Conservation (phyloP, 495 filamentous ascomycete species). For the Aspergillus coremiiformis region DNA sequence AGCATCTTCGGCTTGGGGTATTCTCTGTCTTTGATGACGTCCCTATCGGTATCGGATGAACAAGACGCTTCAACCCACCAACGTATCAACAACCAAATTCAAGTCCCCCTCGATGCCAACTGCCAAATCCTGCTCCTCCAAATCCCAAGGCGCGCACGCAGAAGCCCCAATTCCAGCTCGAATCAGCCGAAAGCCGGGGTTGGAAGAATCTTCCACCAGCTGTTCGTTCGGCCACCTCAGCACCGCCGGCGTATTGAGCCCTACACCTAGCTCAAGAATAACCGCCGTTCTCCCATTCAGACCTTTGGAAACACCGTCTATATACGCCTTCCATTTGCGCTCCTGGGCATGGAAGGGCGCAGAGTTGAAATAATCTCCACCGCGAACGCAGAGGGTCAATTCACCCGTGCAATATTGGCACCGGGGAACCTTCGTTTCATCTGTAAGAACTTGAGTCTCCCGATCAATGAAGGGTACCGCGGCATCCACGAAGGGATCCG, state of each 20-base stretch:
- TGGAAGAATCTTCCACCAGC: constrained; percentile 6
- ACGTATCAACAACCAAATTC: constrained; percentile 1
- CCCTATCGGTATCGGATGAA: background rate
- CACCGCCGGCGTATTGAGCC: constrained; percentile 22
- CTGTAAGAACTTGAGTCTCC: constrained; percentile 12
- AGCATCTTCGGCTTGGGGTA: background rate
- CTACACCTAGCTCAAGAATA: constrained; percentile 22
- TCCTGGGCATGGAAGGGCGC: constrained; percentile 12
- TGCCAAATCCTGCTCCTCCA: constrained; percentile 16
- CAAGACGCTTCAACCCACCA: background rate
- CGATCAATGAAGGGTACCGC: constrained; percentile 17
- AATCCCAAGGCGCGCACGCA: constrained; percentile 19
- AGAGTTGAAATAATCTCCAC: constrained; percentile 18
- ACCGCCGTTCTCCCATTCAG: background rate
- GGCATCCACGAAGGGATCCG: constrained; percentile 12
- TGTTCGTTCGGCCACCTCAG: constrained; percentile 24
- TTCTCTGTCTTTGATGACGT: background rate
- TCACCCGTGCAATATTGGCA: constrained; percentile 19
- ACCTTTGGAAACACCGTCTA: background rate
- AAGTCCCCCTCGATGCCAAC: constrained; percentile 14
- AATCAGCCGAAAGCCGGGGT: constrained; percentile 10
- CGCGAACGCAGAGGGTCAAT: constrained; percentile 19
- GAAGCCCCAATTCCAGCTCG: constrained; percentile 19
- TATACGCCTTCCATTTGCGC: constrained; percentile 9
- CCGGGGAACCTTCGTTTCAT: constrained; percentile 9